Evolutionary conservation across 495 filamentous ascomycete species (phyloP).

Genomic region (Neurospora terricola): DNA sequence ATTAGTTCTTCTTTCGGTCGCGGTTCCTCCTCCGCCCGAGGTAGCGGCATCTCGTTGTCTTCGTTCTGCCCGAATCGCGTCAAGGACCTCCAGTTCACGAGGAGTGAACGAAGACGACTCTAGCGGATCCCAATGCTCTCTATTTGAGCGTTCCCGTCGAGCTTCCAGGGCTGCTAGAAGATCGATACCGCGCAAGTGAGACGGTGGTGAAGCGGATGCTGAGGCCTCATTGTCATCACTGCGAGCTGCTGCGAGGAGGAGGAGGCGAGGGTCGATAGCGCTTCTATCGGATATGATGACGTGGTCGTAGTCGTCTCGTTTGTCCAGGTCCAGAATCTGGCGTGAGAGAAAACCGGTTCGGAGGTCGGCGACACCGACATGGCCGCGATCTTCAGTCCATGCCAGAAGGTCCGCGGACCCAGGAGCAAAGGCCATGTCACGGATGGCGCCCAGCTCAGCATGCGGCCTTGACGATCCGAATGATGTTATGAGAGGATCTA

Average conservation of each 20-base stretch:
- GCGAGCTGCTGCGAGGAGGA: constrained; percentile 4
- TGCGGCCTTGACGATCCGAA: constrained; percentile 50
- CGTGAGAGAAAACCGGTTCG: constrained; percentile 64
- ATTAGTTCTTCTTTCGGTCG: neutral
- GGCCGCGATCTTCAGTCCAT: constrained; percentile 84
- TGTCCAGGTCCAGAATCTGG: constrained; percentile 61
- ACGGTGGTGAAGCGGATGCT: neutral
- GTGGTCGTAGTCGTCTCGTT: constrained; percentile 45
- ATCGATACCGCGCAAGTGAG: constrained; percentile 1
- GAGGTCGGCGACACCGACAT: constrained; percentile 75
- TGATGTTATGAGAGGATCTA: constrained; percentile 31
- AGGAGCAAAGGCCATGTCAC: constrained; percentile 84
- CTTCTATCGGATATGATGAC: constrained; percentile 30
- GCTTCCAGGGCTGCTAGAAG: neutral
- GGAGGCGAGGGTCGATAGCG: constrained; percentile 41
- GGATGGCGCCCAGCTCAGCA: constrained; percentile 63
- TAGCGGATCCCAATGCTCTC: constrained; percentile 14
- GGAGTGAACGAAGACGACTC: neutral
- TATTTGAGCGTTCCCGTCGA: neutral
- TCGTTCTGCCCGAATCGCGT: neutral
- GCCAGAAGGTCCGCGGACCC: constrained; percentile 85
- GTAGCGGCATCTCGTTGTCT: neutral
- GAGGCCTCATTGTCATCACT: neutral
- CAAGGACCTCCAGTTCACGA: neutral
- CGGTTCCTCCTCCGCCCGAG: neutral